Conservation (phyloP, 495 filamentous ascomycete genomes). For the Diplogelasinospora grovesii region DNA sequence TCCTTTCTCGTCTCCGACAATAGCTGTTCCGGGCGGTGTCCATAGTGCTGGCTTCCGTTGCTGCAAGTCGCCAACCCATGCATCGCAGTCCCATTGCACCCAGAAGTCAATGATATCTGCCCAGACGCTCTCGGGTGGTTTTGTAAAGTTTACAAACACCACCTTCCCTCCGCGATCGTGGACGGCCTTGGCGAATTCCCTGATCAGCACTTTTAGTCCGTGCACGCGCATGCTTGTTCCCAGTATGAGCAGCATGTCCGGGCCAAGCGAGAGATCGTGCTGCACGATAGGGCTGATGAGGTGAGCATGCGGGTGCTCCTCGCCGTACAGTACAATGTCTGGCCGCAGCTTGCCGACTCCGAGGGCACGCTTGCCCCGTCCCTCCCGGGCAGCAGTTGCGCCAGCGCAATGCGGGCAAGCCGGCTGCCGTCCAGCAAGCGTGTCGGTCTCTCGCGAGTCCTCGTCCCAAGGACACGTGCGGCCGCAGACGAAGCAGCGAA, state of each 20-base stretch:
- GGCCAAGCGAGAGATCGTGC: constrained; percentile 53
- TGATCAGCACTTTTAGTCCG: constrained; percentile 59
- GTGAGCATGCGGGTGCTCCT: constrained; percentile 62
- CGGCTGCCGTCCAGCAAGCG: constrained; percentile 52
- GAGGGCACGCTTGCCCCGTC: constrained; percentile 55
- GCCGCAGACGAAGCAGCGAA: constrained; percentile 58
- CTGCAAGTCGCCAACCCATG: constrained; percentile 58
- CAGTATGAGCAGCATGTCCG: constrained; percentile 59
- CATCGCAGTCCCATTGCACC: constrained; percentile 65
- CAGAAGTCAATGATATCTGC: constrained; percentile 62
- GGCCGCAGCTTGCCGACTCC: constrained; percentile 58
- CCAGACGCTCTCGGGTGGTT: constrained; percentile 61
- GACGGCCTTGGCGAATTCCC: constrained; percentile 63
- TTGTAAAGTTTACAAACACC: constrained; percentile 62
- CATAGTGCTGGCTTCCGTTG: constrained; percentile 49
- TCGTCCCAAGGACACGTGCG: constrained; percentile 55
- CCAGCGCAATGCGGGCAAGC: constrained; percentile 54
- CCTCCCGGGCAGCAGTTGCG: constrained; percentile 48
- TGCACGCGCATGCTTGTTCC: constrained; percentile 65
- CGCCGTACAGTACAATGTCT: constrained; percentile 64
- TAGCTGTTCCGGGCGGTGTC: constrained; percentile 36
- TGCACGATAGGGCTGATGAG: constrained; percentile 53
- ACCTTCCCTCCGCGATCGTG: constrained; percentile 58
- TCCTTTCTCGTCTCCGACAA: constrained; percentile 27
- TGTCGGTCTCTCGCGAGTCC: constrained; percentile 37